Base-by-base conservation (phyloP, 768 basidiomycete genomes). In the Solioccasus polychromus region DNA sequence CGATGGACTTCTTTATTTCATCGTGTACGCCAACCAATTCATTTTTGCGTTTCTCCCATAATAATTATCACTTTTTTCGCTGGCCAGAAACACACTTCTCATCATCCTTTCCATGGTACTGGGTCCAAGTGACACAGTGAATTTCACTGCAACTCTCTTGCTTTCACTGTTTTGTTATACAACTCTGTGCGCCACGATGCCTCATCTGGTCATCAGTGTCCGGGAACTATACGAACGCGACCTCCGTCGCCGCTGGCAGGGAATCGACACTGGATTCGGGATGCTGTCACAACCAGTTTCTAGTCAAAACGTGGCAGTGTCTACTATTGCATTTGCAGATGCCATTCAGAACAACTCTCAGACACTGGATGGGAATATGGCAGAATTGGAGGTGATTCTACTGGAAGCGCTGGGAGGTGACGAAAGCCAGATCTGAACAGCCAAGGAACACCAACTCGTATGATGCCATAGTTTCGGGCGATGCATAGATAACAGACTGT, bases 201-300 rank as follows among this genome's bases (percentile, higher is more conserved):
- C 52, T 5, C 46, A 52, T 5, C 54, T 58, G 35, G 44, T 58
- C 38, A 44, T 58, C 4, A 36, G 26, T 23, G 35, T 58, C 9
- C 49, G 57, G 17, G 47, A 42, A 8, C 9, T 47, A 19, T 47
- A 35, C 25, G 42, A 48, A 8, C 30, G 20, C 2, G 41, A 41
- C 18, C 2, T 26, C 9, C 24, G 15, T 15, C 18, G 19, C 3
- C 31, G 11, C 15, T 30, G 40, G 30, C 45, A 36, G 5, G 43
- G 38, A 4, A 20, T 58, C 15, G 53, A 58, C 22, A 49, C 35
- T 7, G 57, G 52, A 23, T 54, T 54, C 22, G 52, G 49, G 0
- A 12, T 37, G 3, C 14, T 25, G 1, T 35, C 43, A 3, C 36
- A 32, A 11, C 10, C 19, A 9, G 2, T 15, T 8, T 12, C 5